phyloP scores from a whole-genome alignment of 2,329 filamentous ascomycete species.

The Erysiphe neolycopersici region DNA sequence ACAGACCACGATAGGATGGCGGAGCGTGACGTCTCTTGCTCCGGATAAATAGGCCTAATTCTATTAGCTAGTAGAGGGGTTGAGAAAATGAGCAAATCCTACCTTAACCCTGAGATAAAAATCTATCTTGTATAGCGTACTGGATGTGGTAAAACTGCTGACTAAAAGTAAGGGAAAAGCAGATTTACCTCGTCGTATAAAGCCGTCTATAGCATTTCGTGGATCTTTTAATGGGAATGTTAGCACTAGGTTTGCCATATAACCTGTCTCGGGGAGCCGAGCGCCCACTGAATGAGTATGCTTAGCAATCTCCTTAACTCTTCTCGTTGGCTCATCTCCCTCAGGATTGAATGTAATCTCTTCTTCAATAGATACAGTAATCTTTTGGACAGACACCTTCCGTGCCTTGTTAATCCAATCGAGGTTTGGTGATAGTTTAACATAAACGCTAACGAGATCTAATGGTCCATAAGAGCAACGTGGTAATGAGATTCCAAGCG shows the following conservation, averaged over 20 bases:
- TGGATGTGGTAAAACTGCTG: constrained; percentile 76
- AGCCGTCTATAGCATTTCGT: constrained; percentile 52
- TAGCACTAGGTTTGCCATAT: constrained; percentile 73
- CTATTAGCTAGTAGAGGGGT: constrained; percentile 2
- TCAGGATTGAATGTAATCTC: constrained; percentile 98
- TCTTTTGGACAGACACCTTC: constrained; percentile 78
- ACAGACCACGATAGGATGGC: constrained; percentile 87
- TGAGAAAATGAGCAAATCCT: constrained; percentile 4
- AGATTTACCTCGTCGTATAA: constrained; percentile 59
- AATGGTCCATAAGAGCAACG: constrained; percentile 91
- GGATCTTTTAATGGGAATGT: constrained; percentile 78
- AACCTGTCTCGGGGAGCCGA: constrained; percentile 73
- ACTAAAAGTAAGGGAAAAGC: constrained; percentile 78
- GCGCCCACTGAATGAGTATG: constrained; percentile 57
- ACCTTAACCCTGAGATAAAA: constrained; percentile 92
- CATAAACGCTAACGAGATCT: constrained; percentile 87
- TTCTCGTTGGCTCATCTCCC: constrained; percentile 79
- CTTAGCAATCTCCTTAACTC: constrained; percentile 65
- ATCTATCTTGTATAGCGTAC: constrained; percentile 91
- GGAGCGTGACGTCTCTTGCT: constrained; percentile 63
- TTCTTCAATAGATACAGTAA: constrained; percentile 83
- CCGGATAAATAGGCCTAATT: constrained; percentile 61
- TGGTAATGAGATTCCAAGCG: constrained; percentile 71
- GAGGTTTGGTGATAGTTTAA: constrained; percentile 75
- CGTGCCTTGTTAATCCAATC: constrained; percentile 80